Evolutionary conservation across 2,329 filamentous ascomycete species (phyloP), one percentile per base, ranked within the genome.

Genomic region (Claviceps maximensis): DNA sequence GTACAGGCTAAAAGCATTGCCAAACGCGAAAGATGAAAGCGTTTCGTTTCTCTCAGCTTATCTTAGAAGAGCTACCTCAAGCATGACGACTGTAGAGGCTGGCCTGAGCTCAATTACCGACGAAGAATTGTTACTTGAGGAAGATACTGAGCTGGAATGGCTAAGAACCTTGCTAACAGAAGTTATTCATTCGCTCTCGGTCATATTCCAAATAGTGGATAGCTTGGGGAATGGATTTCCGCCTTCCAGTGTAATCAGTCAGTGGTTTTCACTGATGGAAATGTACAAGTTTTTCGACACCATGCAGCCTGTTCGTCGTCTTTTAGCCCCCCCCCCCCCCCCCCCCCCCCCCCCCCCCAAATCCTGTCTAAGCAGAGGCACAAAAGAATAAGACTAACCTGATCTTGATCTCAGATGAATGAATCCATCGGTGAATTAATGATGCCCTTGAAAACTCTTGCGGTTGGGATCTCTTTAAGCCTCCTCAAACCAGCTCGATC

Each of bases 251-350:
- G 67, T 82, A 7, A 74, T 89, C 19, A 71, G 79, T 41, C 74
- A 79, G 57, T 95, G 89, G 89, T 89, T 90, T 60, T 71, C 76
- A n/a, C 70, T 90, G 49, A 83, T 90, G 74, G 73, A 77, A 44
- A 73, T 79, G 15, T 83, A 80, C 61, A 71, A 69, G 50, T 95
- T 94, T 62, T 77, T 96, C 57, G 79, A 84, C 54, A 71, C 74
- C 10, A 73, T 90, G 48, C 69, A 71, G 53, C 66, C 69, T 27
- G 64, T 69, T 53, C 41, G 65, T 63, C 21, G 25, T 19, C 25
- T 27, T 23, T 8, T n/a, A n/a, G n/a, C n/a, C n/a, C n/a, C n/a
- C n/a, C n/a, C n/a, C n/a, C n/a, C n/a, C n/a, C n/a, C n/a, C n/a
- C n/a, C n/a, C n/a, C n/a, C n/a, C n/a, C n/a, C n/a, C n/a, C 7